Evolutionary conservation across 2,329 filamentous ascomycete species (phyloP), one percentile per base, ranked within the genome.

Genomic region (Ophiostoma tasmaniense): DNA sequence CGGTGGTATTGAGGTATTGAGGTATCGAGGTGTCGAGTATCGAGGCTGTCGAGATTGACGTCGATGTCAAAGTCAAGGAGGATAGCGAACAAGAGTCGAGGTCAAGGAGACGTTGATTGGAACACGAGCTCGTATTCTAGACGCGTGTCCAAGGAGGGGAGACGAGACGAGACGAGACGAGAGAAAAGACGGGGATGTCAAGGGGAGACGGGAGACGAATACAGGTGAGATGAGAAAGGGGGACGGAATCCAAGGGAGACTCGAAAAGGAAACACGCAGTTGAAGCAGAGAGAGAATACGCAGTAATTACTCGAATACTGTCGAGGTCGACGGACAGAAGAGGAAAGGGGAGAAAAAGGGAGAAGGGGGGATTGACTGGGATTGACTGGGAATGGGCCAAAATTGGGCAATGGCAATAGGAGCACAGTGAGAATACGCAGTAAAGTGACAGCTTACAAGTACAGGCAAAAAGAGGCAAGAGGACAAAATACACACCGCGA

Each of bases 121-220:
- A 42, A 50, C 59, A 33, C 55, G 55, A 30, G 25, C 59, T 62
- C 59, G 30, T 64, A 37, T 64, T n/a, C 33, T 37, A 64, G 61
- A 64, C 61, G 61, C 61, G 61, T 64, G 33, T 64, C 61, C 33
- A 67, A 33, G n/a, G 22, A 37, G 33, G 30, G 20, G 55, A 42
- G 30, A 50, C 37, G 8, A 33, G 50, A 50, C 2, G 20, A n/a
- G 45, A 67, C 20, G 66, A 67, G 8, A 59, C 17, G 67, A 25
- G 30, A 14, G 20, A 52, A 55, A 20, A 70, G 70, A 71, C 67
- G 70, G 68, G 71, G n/a, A 25, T 52, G 37, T 14, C 37, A 39
- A 39, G 37, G 20, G 28, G 62, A 69, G 64, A 64, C 45, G 25
- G 50, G 66, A 39, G 66, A 45, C 35, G 22, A 69, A 42, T 20